Percentiles rank a stretch among this genome's conserved stretches.
Evolutionary conservation across 768 basidiomycete species (phyloP).

Genomic region (Cyclocybe aegerita): DNA sequence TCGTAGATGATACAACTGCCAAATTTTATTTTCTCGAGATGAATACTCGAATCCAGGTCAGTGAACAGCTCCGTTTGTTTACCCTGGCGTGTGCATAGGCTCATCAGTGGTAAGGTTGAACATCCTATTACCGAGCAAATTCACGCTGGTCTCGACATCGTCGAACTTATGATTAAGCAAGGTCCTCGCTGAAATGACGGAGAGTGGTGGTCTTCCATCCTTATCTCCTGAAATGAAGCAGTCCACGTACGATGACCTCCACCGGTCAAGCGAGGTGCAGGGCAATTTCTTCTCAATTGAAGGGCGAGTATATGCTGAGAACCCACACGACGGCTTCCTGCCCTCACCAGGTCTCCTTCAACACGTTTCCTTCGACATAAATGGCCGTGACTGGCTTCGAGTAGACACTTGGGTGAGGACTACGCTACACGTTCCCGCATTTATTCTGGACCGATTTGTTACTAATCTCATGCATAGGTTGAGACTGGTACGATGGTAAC

Average conservation of each 20-base stretch:
- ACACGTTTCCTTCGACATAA: constrained; percentile 36
- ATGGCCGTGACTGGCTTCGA: constrained; percentile 48
- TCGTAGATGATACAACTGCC: constrained; percentile 52
- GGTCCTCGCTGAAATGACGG: constrained; percentile 38
- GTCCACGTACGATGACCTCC: constrained; percentile 28
- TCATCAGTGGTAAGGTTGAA: constrained; percentile 45
- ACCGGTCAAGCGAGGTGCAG: background rate
- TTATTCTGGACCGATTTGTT: background rate
- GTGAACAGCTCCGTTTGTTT: background rate
- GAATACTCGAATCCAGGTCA: constrained; percentile 64
- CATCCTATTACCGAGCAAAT: constrained; percentile 63
- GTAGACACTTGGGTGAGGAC: constrained; percentile 56
- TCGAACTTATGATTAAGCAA: constrained; percentile 65
- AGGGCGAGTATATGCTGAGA: constrained; percentile 61
- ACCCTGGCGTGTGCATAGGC: background rate
- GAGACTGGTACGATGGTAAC: constrained; percentile 52
- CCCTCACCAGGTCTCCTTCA: constrained; percentile 67
- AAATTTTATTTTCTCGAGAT: constrained; percentile 71
- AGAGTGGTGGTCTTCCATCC: constrained; percentile 6
- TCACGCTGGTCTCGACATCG: constrained; percentile 57
- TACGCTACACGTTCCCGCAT: background rate
- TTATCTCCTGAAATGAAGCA: constrained; percentile 34
- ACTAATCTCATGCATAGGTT: constrained; percentile 26
- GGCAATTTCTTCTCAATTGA: constrained; percentile 46
- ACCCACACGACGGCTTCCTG: constrained; percentile 53